Percentiles rank a stretch among this genome's conserved stretches.
phyloP scores from a whole-genome alignment of 2,329 filamentous ascomycete genomes.

The Ilyonectria mors-panacis region DNA sequence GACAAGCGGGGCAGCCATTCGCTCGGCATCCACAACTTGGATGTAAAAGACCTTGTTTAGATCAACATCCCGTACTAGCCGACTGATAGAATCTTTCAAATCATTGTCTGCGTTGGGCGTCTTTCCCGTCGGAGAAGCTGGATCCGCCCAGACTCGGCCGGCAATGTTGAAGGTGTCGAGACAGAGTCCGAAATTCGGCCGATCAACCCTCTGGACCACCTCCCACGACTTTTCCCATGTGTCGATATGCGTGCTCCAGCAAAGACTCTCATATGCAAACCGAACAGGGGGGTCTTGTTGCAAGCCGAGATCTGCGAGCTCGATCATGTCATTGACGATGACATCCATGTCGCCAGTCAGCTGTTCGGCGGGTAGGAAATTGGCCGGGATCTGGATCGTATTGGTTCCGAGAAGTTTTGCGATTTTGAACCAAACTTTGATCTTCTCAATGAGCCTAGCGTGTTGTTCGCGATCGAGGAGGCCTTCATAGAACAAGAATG shows the following conservation, averaged over 20 bases:
- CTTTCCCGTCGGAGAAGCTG: conserved; percentile 65
- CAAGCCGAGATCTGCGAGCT: conserved; percentile 77
- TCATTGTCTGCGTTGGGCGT: conserved; percentile 67
- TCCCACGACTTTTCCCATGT: conserved; percentile 81
- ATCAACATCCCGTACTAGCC: conserved; percentile 69
- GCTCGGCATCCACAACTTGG: conserved; percentile 81
- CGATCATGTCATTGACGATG: conserved; percentile 73
- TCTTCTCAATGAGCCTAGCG: conserved; percentile 76
- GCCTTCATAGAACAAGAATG: conserved; percentile 83
- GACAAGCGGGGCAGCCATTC: conserved; percentile 55
- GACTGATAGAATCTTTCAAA: conserved; percentile 67
- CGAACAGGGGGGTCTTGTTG: conserved; percentile 68
- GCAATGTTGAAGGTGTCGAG: conserved; percentile 85
- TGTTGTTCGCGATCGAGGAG: conserved; percentile 73
- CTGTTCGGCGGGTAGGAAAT: conserved; percentile 69
- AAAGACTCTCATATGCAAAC: conserved; percentile 80
- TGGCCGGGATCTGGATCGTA: conserved; percentile 80
- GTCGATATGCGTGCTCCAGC: conserved; percentile 78
- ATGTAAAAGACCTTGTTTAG: conserved; percentile 79
- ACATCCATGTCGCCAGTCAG: conserved; percentile 63
- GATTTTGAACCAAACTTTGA: conserved; percentile 73
- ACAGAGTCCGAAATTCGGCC: conserved; percentile 81
- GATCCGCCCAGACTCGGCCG: conserved; percentile 78
- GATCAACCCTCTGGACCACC: conserved; percentile 73
- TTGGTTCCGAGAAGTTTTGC: conserved; percentile 77